phyloP scores from a whole-genome alignment of 2,329 filamentous ascomycete species.

The Calycina herbarum region DNA sequence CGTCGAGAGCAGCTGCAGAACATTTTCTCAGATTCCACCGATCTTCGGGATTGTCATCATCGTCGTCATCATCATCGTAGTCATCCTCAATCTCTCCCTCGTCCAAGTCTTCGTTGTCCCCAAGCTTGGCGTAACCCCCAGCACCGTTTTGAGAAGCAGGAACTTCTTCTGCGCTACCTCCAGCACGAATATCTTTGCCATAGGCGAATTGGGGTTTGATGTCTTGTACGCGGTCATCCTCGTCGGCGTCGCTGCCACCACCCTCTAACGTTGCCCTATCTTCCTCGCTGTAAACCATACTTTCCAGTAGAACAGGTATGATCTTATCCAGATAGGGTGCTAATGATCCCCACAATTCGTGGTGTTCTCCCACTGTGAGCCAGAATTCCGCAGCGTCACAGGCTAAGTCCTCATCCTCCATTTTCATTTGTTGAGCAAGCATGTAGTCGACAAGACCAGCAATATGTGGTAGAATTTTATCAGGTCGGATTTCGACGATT shows the following conservation, averaged over 20 bases:
- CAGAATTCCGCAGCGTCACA: conserved; percentile 97
- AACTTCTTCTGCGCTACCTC: conserved; percentile 48
- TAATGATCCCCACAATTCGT: conserved; percentile 73
- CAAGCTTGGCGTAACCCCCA: conserved; percentile 55
- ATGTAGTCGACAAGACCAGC: conserved; percentile 89
- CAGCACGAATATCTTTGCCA: conserved; percentile 49
- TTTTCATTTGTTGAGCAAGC: conserved; percentile 79
- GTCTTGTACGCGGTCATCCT: conserved; percentile 86
- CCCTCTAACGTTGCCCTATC: conserved; percentile 84
- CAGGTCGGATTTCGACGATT: conserved; percentile 84
- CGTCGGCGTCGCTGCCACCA: conserved; percentile 84
- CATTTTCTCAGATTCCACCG: conserved; percentile 96
- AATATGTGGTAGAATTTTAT: conserved; percentile 88
- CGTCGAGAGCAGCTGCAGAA: conserved; percentile 91
- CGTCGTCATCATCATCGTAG: conserved; percentile 67
- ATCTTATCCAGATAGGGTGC: conserved; percentile 79
- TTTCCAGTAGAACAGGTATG: conserved; percentile 85
- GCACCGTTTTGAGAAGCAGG: conserved; percentile 34
- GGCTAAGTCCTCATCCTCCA: conserved; percentile 82
- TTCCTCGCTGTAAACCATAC: conserved; percentile 95
- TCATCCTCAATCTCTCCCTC: conserved; percentile 85
- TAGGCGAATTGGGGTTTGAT: conserved; percentile 92
- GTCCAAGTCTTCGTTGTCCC: conserved; percentile 74
- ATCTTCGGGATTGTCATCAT: conserved; percentile 81
- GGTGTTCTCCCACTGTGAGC: conserved; percentile 88